Percentiles rank a stretch among this genome's conserved stretches.
These are phyloP conservation scores for Jackrogersella multiformis DNA, from an alignment of 495 filamentous ascomycete species.

Conservation along the genomic window DNA sequence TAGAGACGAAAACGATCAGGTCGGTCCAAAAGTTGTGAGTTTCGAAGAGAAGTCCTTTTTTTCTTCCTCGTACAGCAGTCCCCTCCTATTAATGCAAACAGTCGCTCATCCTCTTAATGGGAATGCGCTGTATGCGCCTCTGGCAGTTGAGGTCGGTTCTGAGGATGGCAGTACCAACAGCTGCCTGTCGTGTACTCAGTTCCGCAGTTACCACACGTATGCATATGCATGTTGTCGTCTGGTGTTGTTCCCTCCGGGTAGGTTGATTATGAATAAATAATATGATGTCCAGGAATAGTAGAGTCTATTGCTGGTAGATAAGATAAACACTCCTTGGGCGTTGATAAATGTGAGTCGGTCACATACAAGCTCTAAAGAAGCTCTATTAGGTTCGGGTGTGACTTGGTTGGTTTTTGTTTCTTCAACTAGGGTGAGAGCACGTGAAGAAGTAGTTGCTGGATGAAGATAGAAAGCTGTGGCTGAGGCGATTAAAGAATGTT, in stretches of 20 bases:
- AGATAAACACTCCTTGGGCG: conserved; percentile 1
- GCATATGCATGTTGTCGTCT: conserved; percentile 45
- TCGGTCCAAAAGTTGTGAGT: conserved; percentile 18
- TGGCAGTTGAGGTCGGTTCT: conserved; percentile 35
- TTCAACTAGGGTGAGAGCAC: conserved; percentile 8
- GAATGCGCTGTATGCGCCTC: conserved; percentile 22
- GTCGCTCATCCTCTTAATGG: conserved; percentile 23
- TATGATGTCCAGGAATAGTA: conserved; percentile 9
- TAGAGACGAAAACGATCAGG: conserved; percentile 13
- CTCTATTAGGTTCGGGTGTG: conserved; percentile 16
- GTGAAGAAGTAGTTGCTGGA: conserved; percentile 25
- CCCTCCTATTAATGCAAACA: conserved; percentile 1
- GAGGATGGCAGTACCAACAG: conserved; percentile 51
- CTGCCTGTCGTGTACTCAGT: conserved; percentile 49
- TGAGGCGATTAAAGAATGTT: conserved; percentile 25
- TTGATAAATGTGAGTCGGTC: not conserved
- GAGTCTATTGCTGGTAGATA: conserved; percentile 16
- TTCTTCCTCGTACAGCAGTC: not conserved
- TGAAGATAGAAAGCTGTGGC: conserved; percentile 18
- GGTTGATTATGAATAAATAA: conserved; percentile 11
- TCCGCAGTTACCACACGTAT: conserved; percentile 48
- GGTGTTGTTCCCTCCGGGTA: conserved; percentile 11
- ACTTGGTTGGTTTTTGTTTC: not conserved
- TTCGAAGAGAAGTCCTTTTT: conserved; percentile 22
- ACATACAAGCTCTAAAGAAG: conserved; percentile 27